A percentile compares a stretch with the other conserved stretches of the same genome.
phyloP scores from a whole-genome alignment of 164 flowering plant species.

The Vitis vinifera region DNA sequence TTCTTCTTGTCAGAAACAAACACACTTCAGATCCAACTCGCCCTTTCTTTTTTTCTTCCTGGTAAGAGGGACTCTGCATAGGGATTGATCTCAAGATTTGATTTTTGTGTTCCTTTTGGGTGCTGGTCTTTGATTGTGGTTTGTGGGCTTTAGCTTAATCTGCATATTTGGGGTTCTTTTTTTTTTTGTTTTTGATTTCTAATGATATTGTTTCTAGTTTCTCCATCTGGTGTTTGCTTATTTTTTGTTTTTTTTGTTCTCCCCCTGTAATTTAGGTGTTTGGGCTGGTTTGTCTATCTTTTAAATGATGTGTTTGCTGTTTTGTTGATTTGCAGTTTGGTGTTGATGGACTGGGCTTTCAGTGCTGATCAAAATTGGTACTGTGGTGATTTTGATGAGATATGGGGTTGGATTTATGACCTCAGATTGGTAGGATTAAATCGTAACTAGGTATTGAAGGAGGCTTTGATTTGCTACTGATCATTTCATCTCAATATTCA shows the following conservation, averaged over 20 bases:
- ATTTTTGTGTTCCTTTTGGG: not conserved
- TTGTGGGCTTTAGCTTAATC: slow-evolving; percentile 5
- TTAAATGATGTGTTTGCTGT: not conserved
- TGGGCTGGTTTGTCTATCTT: not conserved
- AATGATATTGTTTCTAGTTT: not conserved
- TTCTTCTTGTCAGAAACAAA: not conserved
- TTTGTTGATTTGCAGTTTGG: slow-evolving; percentile 18
- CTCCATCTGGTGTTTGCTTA: not conserved
- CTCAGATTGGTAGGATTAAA: slow-evolving; percentile 5
- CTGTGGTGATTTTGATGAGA: slow-evolving; percentile 9
- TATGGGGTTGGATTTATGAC: slow-evolving; percentile 9
- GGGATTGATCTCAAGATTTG: slow-evolving; percentile 15
- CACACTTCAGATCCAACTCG: slow-evolving; percentile 19
- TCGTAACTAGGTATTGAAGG: not conserved
- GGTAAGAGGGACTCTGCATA: slow-evolving; percentile 24
- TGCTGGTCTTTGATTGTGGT: not conserved
- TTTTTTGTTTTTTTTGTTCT: not conserved
- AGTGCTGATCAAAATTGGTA: slow-evolving; percentile 17
- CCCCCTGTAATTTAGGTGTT: not conserved
- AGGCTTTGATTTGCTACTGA: not conserved
- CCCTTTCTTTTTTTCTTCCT: slow-evolving; percentile 1
- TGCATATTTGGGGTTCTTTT: not conserved
- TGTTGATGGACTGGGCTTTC: slow-evolving; percentile 29
- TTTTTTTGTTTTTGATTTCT: not conserved
- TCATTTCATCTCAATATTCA: not conserved